phyloP scores from a whole-genome alignment of 225 moss, liverwort and hornwort species.

The Pseudisothecium myosuroides region DNA sequence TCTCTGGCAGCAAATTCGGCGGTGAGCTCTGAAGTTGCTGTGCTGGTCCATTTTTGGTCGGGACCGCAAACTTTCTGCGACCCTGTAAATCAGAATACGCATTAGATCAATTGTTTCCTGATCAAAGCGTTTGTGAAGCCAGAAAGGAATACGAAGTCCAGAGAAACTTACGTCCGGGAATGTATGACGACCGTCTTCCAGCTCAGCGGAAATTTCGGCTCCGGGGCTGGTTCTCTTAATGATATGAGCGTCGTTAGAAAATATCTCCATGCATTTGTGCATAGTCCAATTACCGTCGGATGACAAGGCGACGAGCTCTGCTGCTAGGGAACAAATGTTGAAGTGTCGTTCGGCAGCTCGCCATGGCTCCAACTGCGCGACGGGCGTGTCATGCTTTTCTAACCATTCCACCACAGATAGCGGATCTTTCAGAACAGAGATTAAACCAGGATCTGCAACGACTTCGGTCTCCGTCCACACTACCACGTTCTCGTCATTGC shows the following conservation, averaged over 20 bases:
- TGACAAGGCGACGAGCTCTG: neutral
- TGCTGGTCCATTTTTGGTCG: neutral
- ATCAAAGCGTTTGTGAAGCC: neutral
- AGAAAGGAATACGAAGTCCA: neutral
- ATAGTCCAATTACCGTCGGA: neutral
- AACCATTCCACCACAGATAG: neutral
- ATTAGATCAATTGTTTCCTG: neutral
- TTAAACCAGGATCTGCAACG: neutral
- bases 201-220: neutral
- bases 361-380: conserved; percentile 1
- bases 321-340: neutral
- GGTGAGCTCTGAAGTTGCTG: neutral
- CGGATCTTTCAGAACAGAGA: neutral
- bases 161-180: neutral
- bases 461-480: conserved; percentile 2
- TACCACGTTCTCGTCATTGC: neutral
- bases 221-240: neutral
- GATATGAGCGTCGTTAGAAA: neutral
- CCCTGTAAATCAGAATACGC: neutral
- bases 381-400: neutral
- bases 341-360: conserved; percentile 5
- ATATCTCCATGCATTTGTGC: conserved; percentile 9
- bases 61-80: no score
- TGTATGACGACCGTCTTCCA: neutral
- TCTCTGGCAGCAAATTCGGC: neutral